Evolutionary conservation across 192 early-diverging fungal genomes (phyloP).

Genomic region (Backusella australiensis): DNA sequence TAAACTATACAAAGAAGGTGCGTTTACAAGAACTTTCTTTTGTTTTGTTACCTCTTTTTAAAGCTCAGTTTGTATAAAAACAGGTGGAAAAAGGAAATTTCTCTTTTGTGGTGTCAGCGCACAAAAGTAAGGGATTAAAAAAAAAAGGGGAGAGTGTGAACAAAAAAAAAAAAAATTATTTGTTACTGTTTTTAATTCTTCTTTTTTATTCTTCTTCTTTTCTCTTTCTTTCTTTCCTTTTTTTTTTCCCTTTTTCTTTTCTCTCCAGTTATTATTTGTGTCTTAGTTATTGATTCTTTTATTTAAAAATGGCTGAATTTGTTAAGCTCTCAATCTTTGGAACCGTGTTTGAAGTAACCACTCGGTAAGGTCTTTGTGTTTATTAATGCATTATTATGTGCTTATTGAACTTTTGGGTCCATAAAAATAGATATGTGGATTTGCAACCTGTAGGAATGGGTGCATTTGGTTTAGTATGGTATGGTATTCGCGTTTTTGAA

Average conservation of each 20-base stretch:
- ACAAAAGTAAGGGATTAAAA: background rate
- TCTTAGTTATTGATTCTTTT: background rate
- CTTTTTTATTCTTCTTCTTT: slow-evolving; percentile 2
- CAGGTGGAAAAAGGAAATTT: background rate
- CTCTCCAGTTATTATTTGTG: background rate
- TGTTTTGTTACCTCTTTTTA: background rate
- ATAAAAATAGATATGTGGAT: slow-evolving; percentile 72
- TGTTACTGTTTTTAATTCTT: background rate
- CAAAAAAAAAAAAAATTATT: background rate
- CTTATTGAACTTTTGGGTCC: background rate
- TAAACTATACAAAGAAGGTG: background rate
- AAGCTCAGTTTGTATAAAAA: background rate
- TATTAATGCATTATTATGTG: background rate
- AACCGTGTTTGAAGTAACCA: slow-evolving; percentile 81
- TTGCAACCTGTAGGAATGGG: slow-evolving; percentile 95
- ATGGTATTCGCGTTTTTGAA: slow-evolving; percentile 20
- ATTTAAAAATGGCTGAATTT: slow-evolving; percentile 58
- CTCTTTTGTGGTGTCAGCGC: background rate
- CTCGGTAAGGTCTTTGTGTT: slow-evolving; percentile 36
- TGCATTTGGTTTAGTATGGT: slow-evolving; percentile 97
- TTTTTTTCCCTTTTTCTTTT: background rate
- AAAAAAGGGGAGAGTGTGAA: background rate
- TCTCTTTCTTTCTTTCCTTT: background rate
- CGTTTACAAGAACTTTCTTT: background rate
- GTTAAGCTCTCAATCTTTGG: slow-evolving; percentile 77